phyloP scores from a whole-genome alignment of 805 yeast genomes.

The Komagataella mondaviorum region DNA sequence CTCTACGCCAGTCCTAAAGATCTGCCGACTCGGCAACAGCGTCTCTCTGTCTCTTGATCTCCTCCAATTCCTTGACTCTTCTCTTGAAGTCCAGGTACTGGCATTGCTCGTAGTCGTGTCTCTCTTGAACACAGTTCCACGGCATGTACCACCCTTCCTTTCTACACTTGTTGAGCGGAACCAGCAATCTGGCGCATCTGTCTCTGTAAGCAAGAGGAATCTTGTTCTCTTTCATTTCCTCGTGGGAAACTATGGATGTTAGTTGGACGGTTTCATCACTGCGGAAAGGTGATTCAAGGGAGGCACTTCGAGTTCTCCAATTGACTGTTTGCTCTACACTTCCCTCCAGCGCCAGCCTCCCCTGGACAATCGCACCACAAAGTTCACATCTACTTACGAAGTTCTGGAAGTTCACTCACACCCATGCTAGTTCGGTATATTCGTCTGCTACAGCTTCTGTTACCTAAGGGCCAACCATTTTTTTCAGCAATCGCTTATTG shows the following conservation, averaged over 20 bases:
- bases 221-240: constrained; percentile 69
- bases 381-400: constrained; percentile 18
- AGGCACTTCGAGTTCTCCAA: constrained; percentile 6
- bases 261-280: constrained; percentile 4
- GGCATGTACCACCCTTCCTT: constrained; percentile 43
- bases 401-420: constrained; percentile 24
- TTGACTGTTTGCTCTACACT: too few species aligned
- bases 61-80: constrained; percentile 61
- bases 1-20: background rate
- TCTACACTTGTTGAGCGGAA: constrained; percentile 52
- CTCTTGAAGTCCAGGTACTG: constrained; percentile 71
- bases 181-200: constrained; percentile 58
- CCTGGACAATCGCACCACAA: constrained; percentile 1
- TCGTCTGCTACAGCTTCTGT: background rate
- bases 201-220: constrained; percentile 75
- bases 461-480: background rate
- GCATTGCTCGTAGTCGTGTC: constrained; percentile 78
- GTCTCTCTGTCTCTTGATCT: constrained; percentile 28
- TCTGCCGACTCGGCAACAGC: background rate
- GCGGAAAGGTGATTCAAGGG: background rate
- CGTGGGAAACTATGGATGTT: constrained; percentile 47
- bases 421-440: constrained; percentile 11
- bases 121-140: constrained; percentile 65
- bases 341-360: too few species aligned
- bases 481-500: background rate